Conservation (phyloP, 805 yeast genomes). For the Saturnispora serradocipensis region DNA sequence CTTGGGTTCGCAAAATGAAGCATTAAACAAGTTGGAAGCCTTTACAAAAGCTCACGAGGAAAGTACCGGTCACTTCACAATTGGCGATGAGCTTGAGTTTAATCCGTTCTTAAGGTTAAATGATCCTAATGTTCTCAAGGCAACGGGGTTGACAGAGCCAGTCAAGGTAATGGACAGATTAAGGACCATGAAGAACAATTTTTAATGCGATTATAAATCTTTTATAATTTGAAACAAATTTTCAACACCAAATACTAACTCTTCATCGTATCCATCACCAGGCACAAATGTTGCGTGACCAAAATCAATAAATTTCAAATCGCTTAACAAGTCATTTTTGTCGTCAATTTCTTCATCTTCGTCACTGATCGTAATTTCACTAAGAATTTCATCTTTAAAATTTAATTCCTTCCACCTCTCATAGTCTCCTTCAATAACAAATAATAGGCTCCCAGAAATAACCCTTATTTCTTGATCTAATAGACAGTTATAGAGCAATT, state of each 20-base stretch:
- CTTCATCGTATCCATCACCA: constrained; percentile 63
- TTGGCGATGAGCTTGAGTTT: constrained; percentile 68
- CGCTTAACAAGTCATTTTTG: constrained; percentile 39
- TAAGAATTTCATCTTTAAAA: constrained; percentile 25
- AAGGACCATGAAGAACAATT: constrained; percentile 67
- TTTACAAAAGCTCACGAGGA: constrained; percentile 48
- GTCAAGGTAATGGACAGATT: constrained; percentile 61
- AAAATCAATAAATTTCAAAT: constrained; percentile 72
- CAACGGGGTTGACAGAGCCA: constrained; percentile 43
- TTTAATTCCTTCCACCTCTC: constrained; percentile 35
- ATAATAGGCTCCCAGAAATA: constrained; percentile 62
- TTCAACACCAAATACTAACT: constrained; percentile 60
- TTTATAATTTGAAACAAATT: constrained; percentile 42
- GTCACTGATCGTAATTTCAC: constrained; percentile 33
- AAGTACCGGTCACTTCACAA: constrained; percentile 81
- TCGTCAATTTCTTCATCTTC: constrained; percentile 25
- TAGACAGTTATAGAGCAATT: constrained; percentile 56
- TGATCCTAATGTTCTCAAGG: constrained; percentile 52
- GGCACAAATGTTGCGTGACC: constrained; percentile 70
- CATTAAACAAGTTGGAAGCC: constrained; percentile 44
- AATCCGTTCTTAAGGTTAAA: constrained; percentile 84
- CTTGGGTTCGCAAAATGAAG: constrained; percentile 37
- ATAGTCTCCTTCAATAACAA: constrained; percentile 63
- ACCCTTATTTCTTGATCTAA: constrained; percentile 54
- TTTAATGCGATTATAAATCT: constrained; percentile 21